Percentiles rank a stretch among this genome's conserved stretches.
phyloP scores from a whole-genome alignment of 2,329 filamentous ascomycete species.

The Colletotrichum camelliae region DNA sequence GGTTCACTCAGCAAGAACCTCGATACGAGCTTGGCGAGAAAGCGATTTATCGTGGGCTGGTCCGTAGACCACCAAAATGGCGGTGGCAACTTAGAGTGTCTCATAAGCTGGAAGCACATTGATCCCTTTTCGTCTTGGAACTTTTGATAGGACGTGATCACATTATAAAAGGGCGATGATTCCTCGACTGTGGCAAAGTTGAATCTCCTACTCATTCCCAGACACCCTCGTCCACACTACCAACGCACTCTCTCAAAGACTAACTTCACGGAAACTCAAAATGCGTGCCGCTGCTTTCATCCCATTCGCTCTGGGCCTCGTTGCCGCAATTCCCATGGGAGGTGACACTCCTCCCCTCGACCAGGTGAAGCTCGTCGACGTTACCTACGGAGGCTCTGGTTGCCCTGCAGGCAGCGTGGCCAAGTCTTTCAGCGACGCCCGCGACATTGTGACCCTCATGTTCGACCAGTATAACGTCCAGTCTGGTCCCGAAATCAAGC shows the following conservation, averaged over 20 bases:
- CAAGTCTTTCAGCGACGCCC: constrained; percentile 28
- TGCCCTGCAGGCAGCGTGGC: constrained; percentile 30
- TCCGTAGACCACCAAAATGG: neutral
- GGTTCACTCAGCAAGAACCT: neutral
- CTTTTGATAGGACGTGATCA: neutral
- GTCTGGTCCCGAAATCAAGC: constrained; percentile 46
- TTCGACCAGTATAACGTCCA: constrained; percentile 57
- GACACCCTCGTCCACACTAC: neutral
- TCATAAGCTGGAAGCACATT: neutral
- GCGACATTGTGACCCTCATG: constrained; percentile 50
- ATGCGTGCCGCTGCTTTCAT: neutral
- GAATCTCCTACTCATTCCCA: neutral
- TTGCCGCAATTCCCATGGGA: neutral
- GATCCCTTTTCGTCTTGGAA: neutral
- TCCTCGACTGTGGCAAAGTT: neutral
- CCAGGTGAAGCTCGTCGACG: constrained; percentile 28
- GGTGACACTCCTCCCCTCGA: constrained; percentile 25
- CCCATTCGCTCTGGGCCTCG: constrained; percentile 1
- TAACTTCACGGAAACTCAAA: neutral
- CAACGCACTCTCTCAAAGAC: neutral
- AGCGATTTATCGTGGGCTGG: neutral
- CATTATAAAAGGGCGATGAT: neutral
- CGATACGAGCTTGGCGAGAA: neutral
- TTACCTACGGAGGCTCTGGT: constrained; percentile 31
- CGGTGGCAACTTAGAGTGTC: neutral